Percentiles rank a stretch among this genome's conserved stretches.
These are phyloP conservation scores for Blepharisma undulans DNA, from an alignment of 169 alveolate genomes.

Conservation along the genomic window DNA sequence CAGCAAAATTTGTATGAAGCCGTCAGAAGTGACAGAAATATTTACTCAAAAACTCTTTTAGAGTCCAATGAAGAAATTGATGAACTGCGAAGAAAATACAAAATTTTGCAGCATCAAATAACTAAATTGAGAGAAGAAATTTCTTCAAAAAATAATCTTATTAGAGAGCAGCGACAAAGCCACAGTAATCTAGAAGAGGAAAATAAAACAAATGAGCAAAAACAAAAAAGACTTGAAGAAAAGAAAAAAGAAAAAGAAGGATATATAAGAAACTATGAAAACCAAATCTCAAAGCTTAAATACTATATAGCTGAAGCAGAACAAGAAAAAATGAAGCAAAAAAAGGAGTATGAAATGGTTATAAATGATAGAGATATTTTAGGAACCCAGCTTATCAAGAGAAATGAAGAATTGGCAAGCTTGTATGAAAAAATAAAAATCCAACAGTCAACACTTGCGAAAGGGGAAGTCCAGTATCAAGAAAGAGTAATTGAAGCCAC, in stretches of 20 bases:
- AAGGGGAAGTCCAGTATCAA: conserved; percentile 81
- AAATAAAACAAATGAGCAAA: conserved; percentile 79
- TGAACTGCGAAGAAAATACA: conserved; percentile 78
- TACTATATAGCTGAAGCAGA: conserved; percentile 84
- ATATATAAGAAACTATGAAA: conserved; percentile 83
- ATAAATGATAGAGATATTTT: conserved; percentile 87
- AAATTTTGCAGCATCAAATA: conserved; percentile 76
- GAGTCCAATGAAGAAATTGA: conserved; percentile 87
- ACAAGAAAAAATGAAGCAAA: conserved; percentile 50
- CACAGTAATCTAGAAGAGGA: conserved; percentile 81
- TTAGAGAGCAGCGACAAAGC: conserved; percentile 75
- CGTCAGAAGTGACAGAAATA: conserved; percentile 86
- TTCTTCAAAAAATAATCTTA: conserved; percentile 68
- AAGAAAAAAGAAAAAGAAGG: conserved; percentile 83
- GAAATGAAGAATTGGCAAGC: conserved; percentile 82
- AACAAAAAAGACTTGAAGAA: conserved; percentile 77
- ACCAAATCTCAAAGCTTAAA: conserved; percentile 80
- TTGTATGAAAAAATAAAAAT: conserved; percentile 89
- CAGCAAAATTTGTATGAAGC: conserved; percentile 87
- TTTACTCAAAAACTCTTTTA: conserved; percentile 83
- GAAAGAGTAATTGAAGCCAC: conserved; percentile 72
- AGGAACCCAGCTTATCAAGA: conserved; percentile 86
- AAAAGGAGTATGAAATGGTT: conserved; percentile 87
- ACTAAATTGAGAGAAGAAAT: conserved; percentile 83
- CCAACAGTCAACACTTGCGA: conserved; percentile 80